These are phyloP conservation scores for Geranium brycei DNA, from an alignment of 345 rosid genomes.

Conservation along the genomic window DNA sequence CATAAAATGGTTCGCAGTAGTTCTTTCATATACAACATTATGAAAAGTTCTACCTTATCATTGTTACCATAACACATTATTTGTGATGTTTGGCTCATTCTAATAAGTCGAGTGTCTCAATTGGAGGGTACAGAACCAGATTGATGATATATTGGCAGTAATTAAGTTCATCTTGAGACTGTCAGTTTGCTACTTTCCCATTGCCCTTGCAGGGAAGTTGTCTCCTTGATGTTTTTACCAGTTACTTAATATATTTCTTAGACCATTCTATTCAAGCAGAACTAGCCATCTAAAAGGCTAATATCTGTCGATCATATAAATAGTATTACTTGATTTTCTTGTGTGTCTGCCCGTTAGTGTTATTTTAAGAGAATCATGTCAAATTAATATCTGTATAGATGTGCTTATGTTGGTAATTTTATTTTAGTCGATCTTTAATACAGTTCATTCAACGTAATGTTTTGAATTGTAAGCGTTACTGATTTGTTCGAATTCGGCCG, in stretches of 20 bases:
- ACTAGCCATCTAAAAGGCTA: not conserved
- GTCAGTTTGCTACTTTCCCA: not conserved
- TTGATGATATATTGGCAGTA: slow-evolving; percentile 62
- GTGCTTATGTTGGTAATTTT: too few relatives aligned
- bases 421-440: too few relatives aligned
- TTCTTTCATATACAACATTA: not conserved
- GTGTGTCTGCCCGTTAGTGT: too few relatives aligned
- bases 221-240: not conserved
- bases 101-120: slow-evolving; percentile 47
- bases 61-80: not conserved
- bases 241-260: not conserved
- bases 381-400: too few relatives aligned
- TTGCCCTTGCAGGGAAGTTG: not conserved
- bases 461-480: too few relatives aligned
- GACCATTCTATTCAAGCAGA: slow-evolving; percentile 1
- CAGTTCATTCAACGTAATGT: too few relatives aligned
- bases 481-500: too few relatives aligned
- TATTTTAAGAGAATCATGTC: too few relatives aligned
- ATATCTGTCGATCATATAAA: too few relatives aligned
- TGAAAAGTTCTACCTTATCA: not conserved
- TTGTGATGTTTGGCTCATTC: not conserved
- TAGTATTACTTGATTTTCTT: too few relatives aligned
- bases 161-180: slow-evolving; percentile 24
- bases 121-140: slow-evolving; percentile 82
- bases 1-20: slow-evolving; percentile 48